Evolutionary conservation across 371 early-diverging fungal genomes (phyloP), one percentile per base, ranked within the genome.

Genomic region (Homolaphlyctis polyrhiza): DNA sequence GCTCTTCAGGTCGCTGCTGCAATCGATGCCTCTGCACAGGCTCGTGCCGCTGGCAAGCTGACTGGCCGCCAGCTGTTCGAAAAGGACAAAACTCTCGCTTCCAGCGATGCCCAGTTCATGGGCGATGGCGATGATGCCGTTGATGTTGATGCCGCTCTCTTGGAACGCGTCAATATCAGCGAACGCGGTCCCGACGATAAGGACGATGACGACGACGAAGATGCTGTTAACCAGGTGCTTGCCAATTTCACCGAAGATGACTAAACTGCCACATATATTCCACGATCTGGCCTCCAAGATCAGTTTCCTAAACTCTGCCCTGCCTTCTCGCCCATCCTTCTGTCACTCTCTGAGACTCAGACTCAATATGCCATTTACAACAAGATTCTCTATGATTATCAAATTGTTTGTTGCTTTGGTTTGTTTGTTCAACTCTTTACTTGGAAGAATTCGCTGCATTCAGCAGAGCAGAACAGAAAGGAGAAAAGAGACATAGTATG

Each of bases 31-130:
- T 11, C 30, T 3, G 29, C 29, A 25, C 57, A 60, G 33, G 63
- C 30, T 16, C 33, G 18, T 35, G 64, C 58, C 14, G 43, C 35
- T 25, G 68, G 58, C 21, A 70, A 64, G 65, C 43, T 74, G 33
- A 75, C 75, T 47, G 95, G 96, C 27, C 86, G 93, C 30, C 89
- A 94, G 79, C 75, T 95, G 75, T 97, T 97, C 68, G 95, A 94
- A 70, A 86, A 89, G 67, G 93, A 97, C 71, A 81, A 81, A 74
- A 77, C 89, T 45, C 83, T 97, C 58, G 94, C 91, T 34, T 72
- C 76, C 69, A 91, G 92, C 4, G 97, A 97, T 75, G 78, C 89
- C 54, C 83, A 76, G 33, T 89, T 86, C 69, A 82, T 92, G 77
- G 89, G 90, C 35, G 95, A 93, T 14, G 95, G 89, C 16, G 94